Evolutionary conservation across 768 basidiomycete genomes (phyloP), one percentile per base, ranked within the genome.

Genomic region (Leccinum incarnatum): DNA sequence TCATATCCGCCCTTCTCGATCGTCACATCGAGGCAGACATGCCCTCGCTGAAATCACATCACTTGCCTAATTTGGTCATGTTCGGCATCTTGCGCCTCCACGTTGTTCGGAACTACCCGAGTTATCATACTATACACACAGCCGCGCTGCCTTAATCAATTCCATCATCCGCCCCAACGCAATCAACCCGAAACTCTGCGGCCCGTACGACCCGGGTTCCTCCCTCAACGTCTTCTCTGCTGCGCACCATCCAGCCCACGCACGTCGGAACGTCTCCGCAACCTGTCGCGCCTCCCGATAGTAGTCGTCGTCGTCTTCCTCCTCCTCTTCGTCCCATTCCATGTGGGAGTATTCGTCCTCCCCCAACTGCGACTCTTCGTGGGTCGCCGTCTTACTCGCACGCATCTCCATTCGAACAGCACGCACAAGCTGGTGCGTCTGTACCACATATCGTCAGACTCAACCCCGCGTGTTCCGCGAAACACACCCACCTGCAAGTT

Each of bases 131-230:
- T 51, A 65, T 5, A 64, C 45, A 1, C 58, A 46, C 5, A 27
- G 15, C 2, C 54, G 54, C 7, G 65, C 65, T 17, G 64, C 72
- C 54, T 76, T 78, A 25, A 77, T 55, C 30, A 75, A 59, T 15
- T 80, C 78, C 54, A 82, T 64, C 63, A 81, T 72, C 25, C 70
- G 63, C 11, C 77, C 76, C 61, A 82, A 55, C 19, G 78, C 79
- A 17, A 82, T 70, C 56, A 79, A 57, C 10, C 81, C 80, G 51
- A 81, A 82, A 61, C 78, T 79, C 59, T 75, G 74, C 7, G 77
- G 67, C 1, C 80, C 80, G 58, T 75, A 82, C 49, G 53, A 52
- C 4, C 25, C 58, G 15, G 68, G 64, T 14, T 73, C 67, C 0
- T 62, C 59, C 48, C 46, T 53, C 17, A 79, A 40, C 10, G 46